phyloP scores from a whole-genome alignment of 495 filamentous ascomycete genomes.

The Talaromyces adpressus region DNA sequence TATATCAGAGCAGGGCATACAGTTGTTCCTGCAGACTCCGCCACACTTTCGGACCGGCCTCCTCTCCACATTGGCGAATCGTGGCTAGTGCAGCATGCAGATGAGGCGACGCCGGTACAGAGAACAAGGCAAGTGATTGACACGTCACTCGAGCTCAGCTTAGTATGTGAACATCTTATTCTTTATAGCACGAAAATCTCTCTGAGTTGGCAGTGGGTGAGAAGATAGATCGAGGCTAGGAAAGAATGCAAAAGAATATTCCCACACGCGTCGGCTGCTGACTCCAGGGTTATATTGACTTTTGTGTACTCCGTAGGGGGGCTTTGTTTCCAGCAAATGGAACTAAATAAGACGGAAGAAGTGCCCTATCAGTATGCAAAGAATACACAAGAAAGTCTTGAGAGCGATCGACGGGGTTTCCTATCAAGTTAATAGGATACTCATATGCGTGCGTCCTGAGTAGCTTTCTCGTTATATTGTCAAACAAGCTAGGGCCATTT shows the following conservation, averaged over 20 bases:
- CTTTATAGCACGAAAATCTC: not conserved
- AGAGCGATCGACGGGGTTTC: slow-evolving; percentile 4
- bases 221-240: not conserved
- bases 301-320: not conserved
- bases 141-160: slow-evolving; percentile 10
- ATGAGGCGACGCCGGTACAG: slow-evolving; percentile 4
- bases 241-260: not conserved
- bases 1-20: not conserved
- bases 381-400: slow-evolving; percentile 2
- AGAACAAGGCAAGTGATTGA: not conserved
- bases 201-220: not conserved
- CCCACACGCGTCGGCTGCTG: not conserved
- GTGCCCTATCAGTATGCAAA: not conserved
- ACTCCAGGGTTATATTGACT: slow-evolving; percentile 8
- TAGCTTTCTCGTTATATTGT: not conserved
- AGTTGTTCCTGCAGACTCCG: slow-evolving; percentile 7
- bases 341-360: not conserved
- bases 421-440: not conserved
- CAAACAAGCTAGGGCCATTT: slow-evolving; percentile 3
- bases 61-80: slow-evolving; percentile 7
- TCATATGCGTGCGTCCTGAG: not conserved
- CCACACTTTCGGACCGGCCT: slow-evolving; percentile 1
- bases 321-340: not conserved
- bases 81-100: slow-evolving; percentile 10
- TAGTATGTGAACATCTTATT: not conserved